Evolutionary conservation across 441 rosid genomes (phyloP).

Genomic region (Gossypium lobatum): DNA sequence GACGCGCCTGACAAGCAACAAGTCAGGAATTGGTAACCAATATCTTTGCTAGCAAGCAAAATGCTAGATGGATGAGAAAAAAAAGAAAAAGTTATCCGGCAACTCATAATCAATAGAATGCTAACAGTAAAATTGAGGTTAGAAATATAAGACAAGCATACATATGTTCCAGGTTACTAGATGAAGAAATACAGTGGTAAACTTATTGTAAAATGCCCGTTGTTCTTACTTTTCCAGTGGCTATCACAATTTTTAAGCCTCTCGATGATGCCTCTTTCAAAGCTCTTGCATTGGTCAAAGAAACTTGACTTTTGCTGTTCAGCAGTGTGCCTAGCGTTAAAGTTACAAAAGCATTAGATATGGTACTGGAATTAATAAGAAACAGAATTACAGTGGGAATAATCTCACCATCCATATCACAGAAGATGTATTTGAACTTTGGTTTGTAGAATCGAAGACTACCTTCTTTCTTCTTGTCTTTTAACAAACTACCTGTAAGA

Average conservation of each 20-base stretch:
- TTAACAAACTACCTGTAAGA: constrained; percentile 41
- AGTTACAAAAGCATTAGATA: constrained; percentile 20
- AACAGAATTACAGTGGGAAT: constrained; percentile 16
- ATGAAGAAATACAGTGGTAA: not conserved
- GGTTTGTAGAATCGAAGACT: constrained; percentile 79
- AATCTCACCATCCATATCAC: constrained; percentile 92
- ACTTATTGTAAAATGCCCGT: not conserved
- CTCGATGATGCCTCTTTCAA: constrained; percentile 76
- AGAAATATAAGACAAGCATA: not conserved
- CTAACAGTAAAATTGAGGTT: not conserved
- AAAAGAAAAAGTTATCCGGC: not conserved
- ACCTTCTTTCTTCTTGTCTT: constrained; percentile 87
- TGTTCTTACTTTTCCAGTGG: constrained; percentile 76
- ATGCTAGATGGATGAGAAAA: not conserved
- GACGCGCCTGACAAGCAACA: constrained; percentile 59
- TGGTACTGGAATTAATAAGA: constrained; percentile 11
- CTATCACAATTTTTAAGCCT: constrained; percentile 85
- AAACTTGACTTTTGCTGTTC: constrained; percentile 68
- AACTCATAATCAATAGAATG: not conserved
- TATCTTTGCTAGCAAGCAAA: constrained; percentile 16
- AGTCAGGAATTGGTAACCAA: constrained; percentile 18
- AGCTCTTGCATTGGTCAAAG: constrained; percentile 62
- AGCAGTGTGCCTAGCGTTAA: constrained; percentile 64
- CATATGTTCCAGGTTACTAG: not conserved
- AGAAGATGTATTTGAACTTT: constrained; percentile 87